Base-by-base conservation (phyloP, 371 early-diverging fungal species). In the Entomophthora muscae region DNA sequence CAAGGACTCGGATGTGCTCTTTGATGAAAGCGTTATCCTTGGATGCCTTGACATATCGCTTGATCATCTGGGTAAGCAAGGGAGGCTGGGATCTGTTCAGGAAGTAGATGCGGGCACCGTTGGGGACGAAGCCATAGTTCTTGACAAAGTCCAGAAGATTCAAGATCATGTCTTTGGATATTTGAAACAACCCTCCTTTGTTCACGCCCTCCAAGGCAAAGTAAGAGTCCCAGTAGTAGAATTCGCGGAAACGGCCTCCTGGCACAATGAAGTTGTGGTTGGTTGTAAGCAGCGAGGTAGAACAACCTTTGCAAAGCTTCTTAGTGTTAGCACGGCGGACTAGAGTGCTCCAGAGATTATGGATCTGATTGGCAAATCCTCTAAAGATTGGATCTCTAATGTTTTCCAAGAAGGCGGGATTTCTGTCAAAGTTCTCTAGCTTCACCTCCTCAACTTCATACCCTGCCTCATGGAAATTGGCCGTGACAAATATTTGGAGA, bases 201-300 rank as follows among this genome's bases (percentile, higher is more conserved):
- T 82, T 76, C n/a, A n/a, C n/a, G n/a, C n/a, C n/a, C n/a, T n/a
- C n/a, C n/a, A n/a, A n/a, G n/a, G n/a, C n/a, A n/a, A 88, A 95
- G 67, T 77, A 92, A 22, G 83, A 78, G 67, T 95, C 95, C 93
- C 92, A 93, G 70, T 95, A 91, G 71, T 93, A 92, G 30, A 83
- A 75, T 77, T 95, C 93, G 58, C 86, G 72, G 67, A 95, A 95
- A 59, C 93, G 71, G 1, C 93, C 93, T 3, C 95, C 95, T 5
- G 95, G 93, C 12, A 93, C 84, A 80, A n/a, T n/a, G n/a, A n/a
- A n/a, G n/a, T n/a, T n/a, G n/a, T n/a, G n/a, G n/a, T n/a, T n/a
- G n/a, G n/a, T 72, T 28, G 75, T 71, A 2, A 88, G 67, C 30
- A 79, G 72, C n/a, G 80, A 77, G 0, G 80, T 72, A 0, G 53